Evolutionary conservation across 2,329 filamentous ascomycete species (phyloP), one percentile per base, ranked within the genome.

Genomic region (Moelleriella libera): DNA sequence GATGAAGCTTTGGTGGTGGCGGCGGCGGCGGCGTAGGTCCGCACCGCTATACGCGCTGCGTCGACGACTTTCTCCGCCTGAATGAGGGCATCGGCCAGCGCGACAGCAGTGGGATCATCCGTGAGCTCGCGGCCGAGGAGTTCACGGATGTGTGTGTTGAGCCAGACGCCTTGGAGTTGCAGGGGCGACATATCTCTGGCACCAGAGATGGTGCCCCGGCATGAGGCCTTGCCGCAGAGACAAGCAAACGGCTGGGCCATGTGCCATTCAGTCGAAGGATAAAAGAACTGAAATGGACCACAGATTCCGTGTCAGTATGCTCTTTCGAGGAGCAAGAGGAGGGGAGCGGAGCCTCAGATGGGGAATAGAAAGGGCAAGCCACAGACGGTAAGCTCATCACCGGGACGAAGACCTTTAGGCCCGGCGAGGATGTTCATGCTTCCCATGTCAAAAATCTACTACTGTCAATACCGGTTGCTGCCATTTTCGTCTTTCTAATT

Each of bases 211-310:
- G 62, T 69, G 12, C 81, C 80, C 46, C 72, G 70, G 64, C 83
- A 87, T 21, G 66, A 65, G 0, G 67, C 54, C 5, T 68, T 69
- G 51, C 71, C 69, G 59, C 83, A 87, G 50, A 74, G 67, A 60
- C 83, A 87, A 50, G 74, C 65, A 58, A 87, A 87, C 4, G 80
- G 72, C 67, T 86, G 82, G 32, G 78, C 77, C 82, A 87, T 85
- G 57, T 70, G 57, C 81, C 81, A 87, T 63, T 87, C 83, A 1
- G 82, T 85, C 47, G 79, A 84, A 4, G 83, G 82, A 56, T 87
- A 87, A 65, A 86, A 87, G 67, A 85, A 87, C 59, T 76, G 9
- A 11, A 39, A 8, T 8, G 34, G 8, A 39, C 8, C 34, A 39
- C 3, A 39, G 12, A 12, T 12, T 8, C 34, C 12, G 34, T 39